Conservation (phyloP, 140 eudicot genomes). For the Cichorium intybus region DNA sequence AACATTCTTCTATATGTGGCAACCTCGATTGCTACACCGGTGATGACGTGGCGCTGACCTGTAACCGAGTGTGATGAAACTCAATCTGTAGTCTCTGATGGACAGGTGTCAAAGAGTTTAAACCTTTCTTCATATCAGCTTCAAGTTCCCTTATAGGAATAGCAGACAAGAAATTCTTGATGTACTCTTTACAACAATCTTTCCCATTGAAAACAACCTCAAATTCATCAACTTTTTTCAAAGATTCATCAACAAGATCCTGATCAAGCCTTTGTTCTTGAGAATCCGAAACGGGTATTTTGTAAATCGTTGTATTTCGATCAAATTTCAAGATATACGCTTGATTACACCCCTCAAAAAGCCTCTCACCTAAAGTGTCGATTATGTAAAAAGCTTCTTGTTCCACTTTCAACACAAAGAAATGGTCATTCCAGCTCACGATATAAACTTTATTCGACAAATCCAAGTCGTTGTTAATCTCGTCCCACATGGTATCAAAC, state of each 20-base stretch:
- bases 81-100: conserved; percentile 62
- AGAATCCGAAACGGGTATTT: conserved; percentile 20
- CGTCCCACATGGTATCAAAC: conserved; percentile 56
- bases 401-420: conserved; percentile 69
- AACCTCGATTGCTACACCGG: background rate
- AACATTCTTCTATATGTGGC: background rate
- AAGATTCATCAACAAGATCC: conserved; percentile 1
- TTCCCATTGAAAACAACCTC: conserved; percentile 47
- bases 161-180: conserved; percentile 62
- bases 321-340: conserved; percentile 79
- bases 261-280: conserved; percentile 22
- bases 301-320: conserved; percentile 36
- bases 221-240: conserved; percentile 16
- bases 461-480: conserved; percentile 34
- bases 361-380: conserved; percentile 80
- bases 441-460: conserved; percentile 46
- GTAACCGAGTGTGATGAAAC: conserved; percentile 48
- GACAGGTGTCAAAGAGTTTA: conserved; percentile 42
- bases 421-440: conserved; percentile 84
- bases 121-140: conserved; percentile 56
- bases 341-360: conserved; percentile 70
- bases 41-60: conserved; percentile 10
- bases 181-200: conserved; percentile 57
- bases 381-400: conserved; percentile 62
- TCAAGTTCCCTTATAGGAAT: conserved; percentile 60